Evolutionary conservation across 306 rosid species (phyloP), one percentile per base, ranked within the genome.

Genomic region (Ammopiptanthus mongolicus): DNA sequence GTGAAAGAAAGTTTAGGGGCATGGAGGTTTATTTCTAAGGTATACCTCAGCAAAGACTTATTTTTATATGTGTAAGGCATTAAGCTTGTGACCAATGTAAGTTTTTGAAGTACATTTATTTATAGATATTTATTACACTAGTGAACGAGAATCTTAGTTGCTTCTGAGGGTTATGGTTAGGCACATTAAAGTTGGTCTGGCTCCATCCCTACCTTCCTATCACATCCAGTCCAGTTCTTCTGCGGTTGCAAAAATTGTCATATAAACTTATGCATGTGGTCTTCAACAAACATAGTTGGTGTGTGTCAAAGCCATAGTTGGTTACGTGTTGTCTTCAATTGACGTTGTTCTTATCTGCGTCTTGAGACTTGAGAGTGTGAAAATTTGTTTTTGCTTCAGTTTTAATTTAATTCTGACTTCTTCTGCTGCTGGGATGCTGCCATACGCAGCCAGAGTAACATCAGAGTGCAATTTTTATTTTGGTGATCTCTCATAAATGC

Each of bases 201-300:
- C 28, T 34, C 44, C 69, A 65, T 72, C 57, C 73, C 11, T 67
- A 67, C 46, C 53, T 59, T 60, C 29, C 56, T 8, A 23, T 69
- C 60, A 8, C 42, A 69, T 46, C 56, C 51, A 67, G 66, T 23
- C 10, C 1, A 36, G 46, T 65, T 79, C 58, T 34, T 64, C 8
- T n/a, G 69, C 4, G 7, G 70, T 60, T 69, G 56, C 56, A 33
- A 44, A 21, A 21, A n/a, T 17, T 9, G 12, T 59, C 64, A 69
- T 19, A 8, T 23, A 28, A 6, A 28, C 60, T 37, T 17, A 10
- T 65, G n/a, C 31, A 11, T 68, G 34, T 31, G 33, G 28, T 25
- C n/a, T n/a, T n/a, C n/a, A n/a, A n/a, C n/a, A n/a, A n/a, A 57
- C 71, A 76, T 72, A 62, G 55, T 17, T 71, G 78, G 63, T 14